Conservation (phyloP, 2,329 filamentous ascomycete genomes). For the Basipetospora sp. region DNA sequence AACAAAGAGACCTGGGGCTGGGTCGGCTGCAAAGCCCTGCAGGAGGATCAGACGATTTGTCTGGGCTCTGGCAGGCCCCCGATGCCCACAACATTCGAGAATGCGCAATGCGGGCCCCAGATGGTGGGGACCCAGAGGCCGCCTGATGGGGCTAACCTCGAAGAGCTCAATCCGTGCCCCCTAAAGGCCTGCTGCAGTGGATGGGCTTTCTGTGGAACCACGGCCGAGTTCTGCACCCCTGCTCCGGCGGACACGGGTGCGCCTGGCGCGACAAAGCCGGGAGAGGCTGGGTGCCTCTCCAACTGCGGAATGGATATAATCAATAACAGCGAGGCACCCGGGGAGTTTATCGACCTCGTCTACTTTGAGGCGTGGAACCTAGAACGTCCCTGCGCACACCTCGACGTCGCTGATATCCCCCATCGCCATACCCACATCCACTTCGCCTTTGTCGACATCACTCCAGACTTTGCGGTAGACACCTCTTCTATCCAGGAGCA, state of each 20-base stretch:
- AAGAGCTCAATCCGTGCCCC: constrained; percentile 15
- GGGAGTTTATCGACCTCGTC: constrained; percentile 15
- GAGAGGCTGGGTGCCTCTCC: constrained; percentile 15
- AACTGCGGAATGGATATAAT: constrained; percentile 20
- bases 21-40: constrained; percentile 18
- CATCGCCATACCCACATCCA: constrained; percentile 17
- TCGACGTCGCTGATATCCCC: constrained; percentile 15
- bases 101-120: constrained; percentile 10
- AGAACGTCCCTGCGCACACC: constrained; percentile 16
- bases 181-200: constrained; percentile 19
- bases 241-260: constrained; percentile 10
- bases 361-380: constrained; percentile 22
- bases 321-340: constrained; percentile 13
- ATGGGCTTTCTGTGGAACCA: constrained; percentile 30
- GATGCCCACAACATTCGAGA: constrained; percentile 17
- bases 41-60: constrained; percentile 17
- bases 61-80: constrained; percentile 20
- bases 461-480: constrained; percentile 10
- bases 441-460: constrained; percentile 18
- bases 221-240: constrained; percentile 25
- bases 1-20: constrained; percentile 27
- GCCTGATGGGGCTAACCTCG: neutral
- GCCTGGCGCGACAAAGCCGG: constrained; percentile 6
- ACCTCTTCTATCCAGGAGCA: constrained; percentile 11
- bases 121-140: constrained; percentile 9